Evolutionary conservation across 169 alveolate genomes (phyloP).

Genomic region (Plasmodium falciparum): DNA sequence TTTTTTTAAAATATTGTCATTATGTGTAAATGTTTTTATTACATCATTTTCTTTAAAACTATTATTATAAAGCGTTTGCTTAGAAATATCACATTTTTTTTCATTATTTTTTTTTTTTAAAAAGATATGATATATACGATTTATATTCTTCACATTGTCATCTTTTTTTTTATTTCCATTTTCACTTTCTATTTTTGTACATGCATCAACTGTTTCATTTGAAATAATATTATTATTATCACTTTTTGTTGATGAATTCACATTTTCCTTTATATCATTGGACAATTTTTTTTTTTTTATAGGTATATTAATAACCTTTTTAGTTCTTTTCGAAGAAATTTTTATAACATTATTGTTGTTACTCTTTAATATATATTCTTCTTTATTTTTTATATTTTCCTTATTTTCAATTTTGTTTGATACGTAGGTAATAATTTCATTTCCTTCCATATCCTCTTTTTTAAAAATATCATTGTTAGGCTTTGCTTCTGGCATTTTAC

Average conservation of each 20-base stretch:
- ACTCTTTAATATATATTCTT: slow-evolving; percentile 15
- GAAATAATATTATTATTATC: slow-evolving; percentile 3
- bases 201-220: background rate
- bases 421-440: slow-evolving; percentile 27
- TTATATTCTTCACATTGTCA: background rate
- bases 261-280: background rate
- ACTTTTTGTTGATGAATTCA: background rate
- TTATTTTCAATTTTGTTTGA: background rate
- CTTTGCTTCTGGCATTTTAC: slow-evolving; percentile 46
- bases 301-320: slow-evolving; percentile 48
- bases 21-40: slow-evolving; percentile 15
- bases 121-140: slow-evolving; percentile 26
- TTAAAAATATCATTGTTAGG: slow-evolving; percentile 54
- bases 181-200: slow-evolving; percentile 12
- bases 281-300: slow-evolving; percentile 12
- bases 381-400: background rate
- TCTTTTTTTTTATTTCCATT: slow-evolving; percentile 9
- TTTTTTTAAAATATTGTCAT: slow-evolving; percentile 17
- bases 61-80: background rate
- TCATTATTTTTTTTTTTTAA: slow-evolving; percentile 11
- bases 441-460: slow-evolving; percentile 3
- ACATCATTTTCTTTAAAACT: slow-evolving; percentile 11
- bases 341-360: background rate
- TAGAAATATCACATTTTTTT: background rate
- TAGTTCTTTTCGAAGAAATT: slow-evolving; percentile 22